Base-by-base conservation (phyloP, 2,329 filamentous ascomycete species). In the Penicillium frequentans region DNA sequence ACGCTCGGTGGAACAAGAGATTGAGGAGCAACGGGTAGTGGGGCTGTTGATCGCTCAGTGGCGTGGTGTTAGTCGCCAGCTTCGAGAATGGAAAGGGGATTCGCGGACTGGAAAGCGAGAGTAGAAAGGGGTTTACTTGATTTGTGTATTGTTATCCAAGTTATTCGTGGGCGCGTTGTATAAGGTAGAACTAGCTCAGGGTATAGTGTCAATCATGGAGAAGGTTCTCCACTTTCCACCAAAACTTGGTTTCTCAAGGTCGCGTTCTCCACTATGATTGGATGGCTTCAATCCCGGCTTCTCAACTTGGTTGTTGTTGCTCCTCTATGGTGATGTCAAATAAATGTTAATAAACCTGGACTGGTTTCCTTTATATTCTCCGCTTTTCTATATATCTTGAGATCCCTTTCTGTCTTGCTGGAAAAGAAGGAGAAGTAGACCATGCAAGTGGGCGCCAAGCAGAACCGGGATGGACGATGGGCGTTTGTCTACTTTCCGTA, bases 1-100 rank as follows among this genome's bases (percentile, higher is more conserved):
- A 44, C 13, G 49, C 53, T n/a, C 60, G 2, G 61, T 69, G 49
- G 63, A 67, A 54, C 56, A 56, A 21, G 66, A 72, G 55, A 58
- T 69, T 14, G 65, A 71, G 19, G 62, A 67, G 21, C 64, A 67
- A 27, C 64, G 67, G 27, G 69, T 76, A 27, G 66, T 67, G 49
- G 60, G 52, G 26, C 68, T 76, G 64, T 52, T 78, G 57, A 62
- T 77, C 45, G 65, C 63, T 24, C 59, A 71, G 52, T 78, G 75
- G 75, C 68, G 66, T 11, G 63, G 58, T 3, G 63, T 78, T 19
- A 73, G 69, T 52, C 64, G 66, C 21, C 71, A 74, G 48, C 47
- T 61, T 64, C 65, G 58, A 23, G 50, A 54, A 5, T 56, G 47
- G 54, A 52, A 44, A 16, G 51, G 13, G 16, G 48, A 29, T 37